A percentile compares a stretch with the other conserved stretches of the same genome.
These are phyloP conservation scores for Phytopythium montanum DNA, from an alignment of 352 stramenopile genomes.

Conservation along the genomic window DNA sequence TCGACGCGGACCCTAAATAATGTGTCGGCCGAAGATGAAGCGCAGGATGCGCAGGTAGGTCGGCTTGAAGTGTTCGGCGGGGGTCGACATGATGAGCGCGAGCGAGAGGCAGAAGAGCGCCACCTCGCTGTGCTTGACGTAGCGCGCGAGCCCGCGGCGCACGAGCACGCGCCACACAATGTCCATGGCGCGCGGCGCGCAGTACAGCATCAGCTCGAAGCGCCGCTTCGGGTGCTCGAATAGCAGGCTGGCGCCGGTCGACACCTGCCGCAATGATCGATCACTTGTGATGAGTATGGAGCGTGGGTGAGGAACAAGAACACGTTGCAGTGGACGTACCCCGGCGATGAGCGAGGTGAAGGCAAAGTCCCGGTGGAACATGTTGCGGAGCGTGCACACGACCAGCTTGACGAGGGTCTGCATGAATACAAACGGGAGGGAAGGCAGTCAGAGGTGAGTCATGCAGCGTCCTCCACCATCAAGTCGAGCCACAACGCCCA, in stretches of 20 bases:
- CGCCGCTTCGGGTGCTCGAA: conserved; percentile 81
- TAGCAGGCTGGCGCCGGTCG: conserved; percentile 58
- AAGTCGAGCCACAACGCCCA: background rate
- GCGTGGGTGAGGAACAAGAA: too few relatives aligned
- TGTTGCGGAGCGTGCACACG: conserved; percentile 70
- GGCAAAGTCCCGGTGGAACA: conserved; percentile 59
- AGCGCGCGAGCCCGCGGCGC: conserved; percentile 60
- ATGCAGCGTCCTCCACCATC: too few relatives aligned
- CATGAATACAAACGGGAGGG: too few relatives aligned
- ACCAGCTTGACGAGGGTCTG: conserved; percentile 73
- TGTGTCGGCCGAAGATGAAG: conserved; percentile 79
- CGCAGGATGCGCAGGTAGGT: conserved; percentile 78
- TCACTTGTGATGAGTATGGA: too few relatives aligned
- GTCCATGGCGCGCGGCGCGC: conserved; percentile 61
- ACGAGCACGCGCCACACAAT: conserved; percentile 82
- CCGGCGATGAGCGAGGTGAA: conserved; percentile 43
- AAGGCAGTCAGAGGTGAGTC: too few relatives aligned
- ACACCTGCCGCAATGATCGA: conserved; percentile 31
- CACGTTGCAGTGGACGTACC: conserved; percentile 22
- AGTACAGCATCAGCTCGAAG: conserved; percentile 87
- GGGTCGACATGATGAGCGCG: conserved; percentile 79
- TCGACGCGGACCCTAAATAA: conserved; percentile 37
- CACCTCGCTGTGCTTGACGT: conserved; percentile 72
- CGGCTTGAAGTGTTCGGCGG: conserved; percentile 79
- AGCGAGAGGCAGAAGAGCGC: conserved; percentile 84